Conservation (phyloP, 2,329 filamentous ascomycete genomes). For the Alternaria rosae region DNA sequence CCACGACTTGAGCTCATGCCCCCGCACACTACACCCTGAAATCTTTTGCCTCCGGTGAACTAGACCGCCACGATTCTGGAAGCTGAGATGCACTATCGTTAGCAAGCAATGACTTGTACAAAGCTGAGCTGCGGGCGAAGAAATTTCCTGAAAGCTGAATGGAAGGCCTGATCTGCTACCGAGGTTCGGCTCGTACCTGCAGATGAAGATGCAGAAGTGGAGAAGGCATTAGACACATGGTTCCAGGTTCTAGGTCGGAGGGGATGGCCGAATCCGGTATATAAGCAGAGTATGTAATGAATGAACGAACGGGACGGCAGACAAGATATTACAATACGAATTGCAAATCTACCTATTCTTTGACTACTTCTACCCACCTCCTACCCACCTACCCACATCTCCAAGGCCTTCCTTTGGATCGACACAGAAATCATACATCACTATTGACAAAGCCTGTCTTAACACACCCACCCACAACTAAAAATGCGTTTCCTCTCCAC, state of each 20-base stretch:
- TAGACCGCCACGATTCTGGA: background rate
- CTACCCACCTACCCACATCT: background rate
- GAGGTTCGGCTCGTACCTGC: background rate
- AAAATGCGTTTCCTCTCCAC: slow-evolving; percentile 6
- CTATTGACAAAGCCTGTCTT: slow-evolving; percentile 1
- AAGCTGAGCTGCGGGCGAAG: background rate
- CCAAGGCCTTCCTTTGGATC: background rate
- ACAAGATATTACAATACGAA: background rate
- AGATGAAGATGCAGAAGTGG: background rate
- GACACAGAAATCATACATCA: background rate
- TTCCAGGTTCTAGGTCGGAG: slow-evolving; percentile 1
- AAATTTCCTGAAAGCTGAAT: background rate
- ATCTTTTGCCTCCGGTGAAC: background rate
- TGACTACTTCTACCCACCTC: background rate
- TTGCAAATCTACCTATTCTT: background rate
- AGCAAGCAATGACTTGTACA: background rate
- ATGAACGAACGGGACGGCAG: background rate
- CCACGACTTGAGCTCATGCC: background rate
- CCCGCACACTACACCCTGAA: slow-evolving; percentile 5
- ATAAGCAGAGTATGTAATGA: background rate
- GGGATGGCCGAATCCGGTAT: background rate
- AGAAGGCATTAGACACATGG: background rate
- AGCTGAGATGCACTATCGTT: background rate
- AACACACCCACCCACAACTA: background rate
- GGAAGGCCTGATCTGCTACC: background rate